Evolutionary conservation across 2,329 filamentous ascomycete species (phyloP).

Genomic region (Fusarium temperatum): DNA sequence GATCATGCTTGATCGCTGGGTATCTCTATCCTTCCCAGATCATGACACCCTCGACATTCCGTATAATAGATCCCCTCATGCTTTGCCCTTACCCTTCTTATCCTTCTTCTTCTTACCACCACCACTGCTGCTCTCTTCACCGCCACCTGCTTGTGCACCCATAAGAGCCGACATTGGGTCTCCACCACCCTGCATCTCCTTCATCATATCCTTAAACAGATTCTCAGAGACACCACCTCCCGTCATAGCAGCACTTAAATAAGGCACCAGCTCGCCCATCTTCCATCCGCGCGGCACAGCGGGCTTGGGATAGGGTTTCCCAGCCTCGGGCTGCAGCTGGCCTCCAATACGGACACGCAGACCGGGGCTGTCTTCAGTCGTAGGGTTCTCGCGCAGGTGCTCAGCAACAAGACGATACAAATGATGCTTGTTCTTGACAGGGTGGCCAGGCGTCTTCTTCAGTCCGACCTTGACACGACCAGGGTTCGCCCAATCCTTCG

Average conservation of each 20-base stretch:
- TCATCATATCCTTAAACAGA: slow-evolving; percentile 96
- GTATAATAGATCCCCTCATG: slow-evolving; percentile 24
- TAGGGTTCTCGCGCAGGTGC: slow-evolving; percentile 81
- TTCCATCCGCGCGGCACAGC: slow-evolving; percentile 90
- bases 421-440: slow-evolving; percentile 81
- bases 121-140: slow-evolving; percentile 41
- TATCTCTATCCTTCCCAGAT: slow-evolving; percentile 33
- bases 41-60: not conserved
- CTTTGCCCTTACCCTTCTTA: slow-evolving; percentile 57
- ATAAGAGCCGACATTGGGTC: slow-evolving; percentile 57
- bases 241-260: slow-evolving; percentile 88
- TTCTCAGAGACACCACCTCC: slow-evolving; percentile 96
- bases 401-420: slow-evolving; percentile 82
- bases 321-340: slow-evolving; percentile 68
- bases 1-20: slow-evolving; percentile 28
- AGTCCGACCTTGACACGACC: slow-evolving; percentile 85
- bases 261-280: slow-evolving; percentile 82
- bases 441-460: slow-evolving; percentile 43
- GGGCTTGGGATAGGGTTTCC: slow-evolving; percentile 75
- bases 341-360: slow-evolving; percentile 78
- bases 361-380: slow-evolving; percentile 72
- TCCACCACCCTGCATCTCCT: slow-evolving; percentile 75
- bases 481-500: slow-evolving; percentile 97
- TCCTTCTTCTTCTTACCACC: slow-evolving; percentile 56
- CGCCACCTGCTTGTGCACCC: slow-evolving; percentile 48